These are phyloP conservation scores for Malus hybrid DNA, from an alignment of 331 rosid species.

Conservation along the genomic window DNA sequence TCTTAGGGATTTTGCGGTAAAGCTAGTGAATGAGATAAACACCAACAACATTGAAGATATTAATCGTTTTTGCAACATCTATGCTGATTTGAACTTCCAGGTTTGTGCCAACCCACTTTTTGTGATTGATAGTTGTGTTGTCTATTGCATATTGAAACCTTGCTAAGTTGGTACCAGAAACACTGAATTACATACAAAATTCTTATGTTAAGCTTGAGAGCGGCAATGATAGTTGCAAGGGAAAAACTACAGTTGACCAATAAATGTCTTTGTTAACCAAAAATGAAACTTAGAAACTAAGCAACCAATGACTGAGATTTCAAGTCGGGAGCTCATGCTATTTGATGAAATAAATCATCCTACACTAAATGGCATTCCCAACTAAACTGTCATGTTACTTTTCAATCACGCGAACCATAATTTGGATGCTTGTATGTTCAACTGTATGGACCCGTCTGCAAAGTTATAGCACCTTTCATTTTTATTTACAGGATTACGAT, in stretches of 20 bases:
- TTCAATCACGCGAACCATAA: background rate
- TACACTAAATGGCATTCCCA: background rate
- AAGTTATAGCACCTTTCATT: background rate
- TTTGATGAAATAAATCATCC: background rate
- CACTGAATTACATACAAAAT: background rate
- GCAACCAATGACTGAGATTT: background rate
- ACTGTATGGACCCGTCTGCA: background rate
- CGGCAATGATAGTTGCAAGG: background rate
- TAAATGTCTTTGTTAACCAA: background rate
- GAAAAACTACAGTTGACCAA: background rate
- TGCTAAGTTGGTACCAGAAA: background rate
- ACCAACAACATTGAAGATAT: slow-evolving; percentile 70
- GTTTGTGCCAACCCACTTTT: slow-evolving; percentile 28
- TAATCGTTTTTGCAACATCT: slow-evolving; percentile 73
- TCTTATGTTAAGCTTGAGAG: background rate
- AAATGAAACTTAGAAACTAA: background rate
- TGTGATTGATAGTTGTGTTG: background rate
- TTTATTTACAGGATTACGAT: background rate
- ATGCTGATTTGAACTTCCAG: slow-evolving; percentile 70
- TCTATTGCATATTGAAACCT: background rate
- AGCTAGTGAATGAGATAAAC: slow-evolving; percentile 72
- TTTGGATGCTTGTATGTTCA: background rate
- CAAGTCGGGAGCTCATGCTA: background rate
- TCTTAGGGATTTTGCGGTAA: slow-evolving; percentile 67
- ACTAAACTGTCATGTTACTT: background rate